Evolutionary conservation across 352 stramenopile genomes (phyloP).

Genomic region (Thalassiosira sp.): DNA sequence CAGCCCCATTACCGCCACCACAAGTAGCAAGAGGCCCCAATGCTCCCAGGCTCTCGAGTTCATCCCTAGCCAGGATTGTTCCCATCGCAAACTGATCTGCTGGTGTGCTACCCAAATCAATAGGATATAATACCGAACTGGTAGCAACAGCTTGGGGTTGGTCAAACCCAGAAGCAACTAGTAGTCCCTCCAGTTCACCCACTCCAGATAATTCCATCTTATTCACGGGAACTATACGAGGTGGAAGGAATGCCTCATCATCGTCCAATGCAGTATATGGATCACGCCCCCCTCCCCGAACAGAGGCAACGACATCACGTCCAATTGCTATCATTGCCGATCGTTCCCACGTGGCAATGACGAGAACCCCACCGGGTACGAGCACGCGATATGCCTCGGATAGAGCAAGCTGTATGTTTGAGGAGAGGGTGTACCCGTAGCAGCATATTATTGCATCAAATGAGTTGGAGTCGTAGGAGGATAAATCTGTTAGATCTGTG

Average conservation of each 20-base stretch:
- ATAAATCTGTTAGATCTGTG: slow-evolving; percentile 2
- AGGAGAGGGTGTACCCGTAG: slow-evolving; percentile 2
- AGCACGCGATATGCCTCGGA: slow-evolving; percentile 4
- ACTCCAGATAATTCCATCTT: neutral
- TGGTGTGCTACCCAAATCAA: neutral
- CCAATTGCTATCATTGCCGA: slow-evolving; percentile 9
- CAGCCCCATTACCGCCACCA: neutral
- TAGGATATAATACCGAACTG: neutral
- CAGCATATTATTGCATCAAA: slow-evolving; percentile 7
- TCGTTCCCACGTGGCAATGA: slow-evolving; percentile 9
- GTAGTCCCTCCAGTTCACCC: neutral
- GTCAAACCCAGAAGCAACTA: slow-evolving; percentile 4
- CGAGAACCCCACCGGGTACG: slow-evolving; percentile 1
- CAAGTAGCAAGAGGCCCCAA: too few relatives aligned
- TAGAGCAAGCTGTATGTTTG: neutral
- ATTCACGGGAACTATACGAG: neutral
- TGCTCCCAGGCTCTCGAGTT: slow-evolving; percentile 5
- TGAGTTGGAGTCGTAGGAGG: neutral
- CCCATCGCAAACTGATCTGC: neutral
- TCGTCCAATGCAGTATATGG: neutral
- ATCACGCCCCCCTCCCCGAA: neutral
- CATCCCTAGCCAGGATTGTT: neutral
- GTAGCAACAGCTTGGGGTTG: slow-evolving; percentile 6
- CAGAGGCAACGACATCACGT: neutral
- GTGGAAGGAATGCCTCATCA: slow-evolving; percentile 8